phyloP scores from a whole-genome alignment of 805 yeast species.

The Myxozyma neglecta region DNA sequence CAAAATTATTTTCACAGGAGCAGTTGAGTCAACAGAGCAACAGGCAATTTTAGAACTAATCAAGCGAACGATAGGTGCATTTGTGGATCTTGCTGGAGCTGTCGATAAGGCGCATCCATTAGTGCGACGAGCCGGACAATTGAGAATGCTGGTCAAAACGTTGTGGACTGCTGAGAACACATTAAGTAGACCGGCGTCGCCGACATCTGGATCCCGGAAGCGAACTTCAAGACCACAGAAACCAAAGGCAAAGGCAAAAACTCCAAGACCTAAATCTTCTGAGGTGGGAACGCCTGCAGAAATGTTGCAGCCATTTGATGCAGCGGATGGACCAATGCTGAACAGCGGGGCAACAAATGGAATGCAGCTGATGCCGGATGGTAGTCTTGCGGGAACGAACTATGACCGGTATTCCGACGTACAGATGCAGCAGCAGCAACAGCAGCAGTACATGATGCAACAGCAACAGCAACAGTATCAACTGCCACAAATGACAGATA shows the following conservation, averaged over 20 bases:
- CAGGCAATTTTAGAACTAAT: constrained; percentile 16
- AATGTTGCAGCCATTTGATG: too few relatives aligned
- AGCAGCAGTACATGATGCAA: neutral
- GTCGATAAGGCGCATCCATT: constrained; percentile 24
- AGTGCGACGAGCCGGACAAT: constrained; percentile 21
- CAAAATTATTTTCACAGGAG: constrained; percentile 34
- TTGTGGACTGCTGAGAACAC: constrained; percentile 18
- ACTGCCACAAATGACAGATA: neutral
- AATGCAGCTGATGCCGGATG: neutral
- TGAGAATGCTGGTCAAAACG: constrained; percentile 19
- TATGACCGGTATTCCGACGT: neutral
- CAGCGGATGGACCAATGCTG: too few relatives aligned
- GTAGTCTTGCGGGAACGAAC: too few relatives aligned
- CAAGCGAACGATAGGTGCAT: constrained; percentile 11
- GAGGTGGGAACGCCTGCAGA: too few relatives aligned
- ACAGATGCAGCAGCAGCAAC: neutral
- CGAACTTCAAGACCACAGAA: neutral
- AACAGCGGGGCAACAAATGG: neutral
- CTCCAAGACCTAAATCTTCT: too few relatives aligned
- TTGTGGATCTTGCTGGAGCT: constrained; percentile 11
- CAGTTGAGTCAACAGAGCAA: constrained; percentile 25
- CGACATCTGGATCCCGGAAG: neutral
- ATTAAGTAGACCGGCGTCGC: neutral
- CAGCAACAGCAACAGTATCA: neutral
- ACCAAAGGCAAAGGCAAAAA: neutral